Evolutionary conservation across 345 rosid genomes (phyloP).

Genomic region (Combretum micranthum): DNA sequence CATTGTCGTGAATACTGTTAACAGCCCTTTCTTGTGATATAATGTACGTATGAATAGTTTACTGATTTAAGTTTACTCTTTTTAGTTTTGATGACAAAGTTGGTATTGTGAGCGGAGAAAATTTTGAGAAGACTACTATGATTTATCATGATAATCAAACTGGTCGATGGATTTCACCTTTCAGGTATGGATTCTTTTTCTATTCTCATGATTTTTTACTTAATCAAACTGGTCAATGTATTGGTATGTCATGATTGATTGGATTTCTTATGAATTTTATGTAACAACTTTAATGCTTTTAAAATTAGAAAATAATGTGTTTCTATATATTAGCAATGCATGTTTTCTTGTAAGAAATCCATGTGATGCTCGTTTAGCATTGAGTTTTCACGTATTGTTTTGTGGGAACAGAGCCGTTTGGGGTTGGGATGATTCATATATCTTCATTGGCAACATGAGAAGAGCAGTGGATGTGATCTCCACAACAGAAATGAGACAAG

Average conservation of each 20-base stretch:
- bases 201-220: not conserved
- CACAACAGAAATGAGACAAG: constrained; percentile 19
- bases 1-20: too few species aligned
- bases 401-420: constrained; percentile 50
- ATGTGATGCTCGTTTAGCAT: not conserved
- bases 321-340: too few species aligned
- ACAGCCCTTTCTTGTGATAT: too few species aligned
- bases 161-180: constrained; percentile 58
- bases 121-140: constrained; percentile 37
- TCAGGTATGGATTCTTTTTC: constrained; percentile 40
- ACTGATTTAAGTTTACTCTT: too few species aligned
- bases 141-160: constrained; percentile 55
- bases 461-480: constrained; percentile 68
- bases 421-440: constrained; percentile 88
- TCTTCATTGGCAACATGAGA: constrained; percentile 55
- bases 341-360: not conserved
- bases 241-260: too few species aligned
- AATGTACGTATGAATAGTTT: too few species aligned
- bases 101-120: constrained; percentile 46
- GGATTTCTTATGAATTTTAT: too few species aligned
- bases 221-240: not conserved
- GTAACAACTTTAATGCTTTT: too few species aligned
- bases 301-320: too few species aligned
- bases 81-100: constrained; percentile 49
- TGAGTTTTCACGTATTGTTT: not conserved